A percentile compares a stretch with the other conserved stretches of the same genome.
phyloP scores from a whole-genome alignment of 1,284 basidiomycete species.

The Microbotryum intermedium region DNA sequence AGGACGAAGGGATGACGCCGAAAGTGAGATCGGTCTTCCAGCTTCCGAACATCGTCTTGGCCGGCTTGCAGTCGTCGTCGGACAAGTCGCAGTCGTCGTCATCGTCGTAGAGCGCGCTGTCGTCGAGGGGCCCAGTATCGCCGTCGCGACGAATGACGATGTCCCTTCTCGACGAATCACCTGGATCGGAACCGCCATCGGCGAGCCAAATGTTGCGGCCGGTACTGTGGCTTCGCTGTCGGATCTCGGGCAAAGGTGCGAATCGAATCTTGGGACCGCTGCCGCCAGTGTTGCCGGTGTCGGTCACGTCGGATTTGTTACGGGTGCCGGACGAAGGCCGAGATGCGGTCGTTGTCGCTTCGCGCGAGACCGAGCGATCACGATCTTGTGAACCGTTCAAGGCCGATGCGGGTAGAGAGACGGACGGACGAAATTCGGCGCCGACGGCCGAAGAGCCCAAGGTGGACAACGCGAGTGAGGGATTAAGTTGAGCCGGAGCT shows the following conservation, averaged over 20 bases:
- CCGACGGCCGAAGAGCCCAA: neutral
- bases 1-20: too few relatives aligned
- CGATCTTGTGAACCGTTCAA: neutral
- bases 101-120: neutral
- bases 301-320: neutral
- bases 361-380: slow-evolving; percentile 3
- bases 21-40: slow-evolving; percentile 16
- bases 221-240: slow-evolving; percentile 19
- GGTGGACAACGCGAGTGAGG: neutral
- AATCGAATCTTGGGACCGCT: slow-evolving; percentile 14
- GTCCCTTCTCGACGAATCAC: neutral
- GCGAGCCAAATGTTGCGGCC: slow-evolving; percentile 24
- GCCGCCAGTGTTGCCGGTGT: neutral
- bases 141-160: neutral
- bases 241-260: slow-evolving; percentile 26
- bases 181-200: neutral
- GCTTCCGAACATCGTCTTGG: slow-evolving; percentile 8
- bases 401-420: neutral
- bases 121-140: neutral
- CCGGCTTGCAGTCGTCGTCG: neutral
- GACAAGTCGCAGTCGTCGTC: neutral
- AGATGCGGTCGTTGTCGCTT: neutral
- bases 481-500: too few relatives aligned
- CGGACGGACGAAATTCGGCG: neutral
- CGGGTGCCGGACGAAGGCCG: neutral